Conservation (phyloP, 2,329 filamentous ascomycete genomes). For the Botryosphaeria dothidea region DNA sequence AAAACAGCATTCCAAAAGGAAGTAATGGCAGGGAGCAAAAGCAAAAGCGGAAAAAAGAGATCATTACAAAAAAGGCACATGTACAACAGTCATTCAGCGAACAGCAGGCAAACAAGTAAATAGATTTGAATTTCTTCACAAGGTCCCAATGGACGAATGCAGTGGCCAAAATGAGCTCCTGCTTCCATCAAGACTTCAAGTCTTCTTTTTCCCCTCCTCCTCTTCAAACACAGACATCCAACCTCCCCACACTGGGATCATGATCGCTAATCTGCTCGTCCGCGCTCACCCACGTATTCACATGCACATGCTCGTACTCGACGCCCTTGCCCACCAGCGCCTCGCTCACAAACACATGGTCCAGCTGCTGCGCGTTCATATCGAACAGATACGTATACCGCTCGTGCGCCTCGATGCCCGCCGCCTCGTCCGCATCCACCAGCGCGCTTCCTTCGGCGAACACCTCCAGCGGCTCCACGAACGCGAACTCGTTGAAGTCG, state of each 20-base stretch:
- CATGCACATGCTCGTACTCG: conserved; percentile 66
- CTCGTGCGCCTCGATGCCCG: conserved; percentile 54
- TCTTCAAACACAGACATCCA: conserved; percentile 57
- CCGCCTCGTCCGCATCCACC: conserved; percentile 63
- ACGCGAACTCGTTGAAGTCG: conserved; percentile 73
- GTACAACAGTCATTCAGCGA: no score
- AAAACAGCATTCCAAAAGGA: no score
- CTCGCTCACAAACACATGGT: conserved; percentile 68
- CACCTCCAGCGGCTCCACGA: conserved; percentile 59
- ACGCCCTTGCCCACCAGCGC: conserved; percentile 46
- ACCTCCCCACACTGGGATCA: conserved; percentile 65
- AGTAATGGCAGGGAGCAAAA: no score
- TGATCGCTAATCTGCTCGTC: conserved; percentile 65
- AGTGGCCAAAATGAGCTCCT: no score
- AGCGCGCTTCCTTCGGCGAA: conserved; percentile 59
- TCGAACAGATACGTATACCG: conserved; percentile 72
- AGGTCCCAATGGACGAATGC: no score
- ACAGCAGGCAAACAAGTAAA: no score
- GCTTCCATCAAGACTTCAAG: no score
- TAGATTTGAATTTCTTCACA: no score
- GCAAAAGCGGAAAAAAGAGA: no score
- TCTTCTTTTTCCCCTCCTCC: background rate
- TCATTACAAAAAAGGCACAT: no score
- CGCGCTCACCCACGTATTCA: conserved; percentile 67
- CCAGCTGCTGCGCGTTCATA: conserved; percentile 68